Base-by-base conservation (phyloP, 306 rosid genomes). In the Inga oerstediana region DNA sequence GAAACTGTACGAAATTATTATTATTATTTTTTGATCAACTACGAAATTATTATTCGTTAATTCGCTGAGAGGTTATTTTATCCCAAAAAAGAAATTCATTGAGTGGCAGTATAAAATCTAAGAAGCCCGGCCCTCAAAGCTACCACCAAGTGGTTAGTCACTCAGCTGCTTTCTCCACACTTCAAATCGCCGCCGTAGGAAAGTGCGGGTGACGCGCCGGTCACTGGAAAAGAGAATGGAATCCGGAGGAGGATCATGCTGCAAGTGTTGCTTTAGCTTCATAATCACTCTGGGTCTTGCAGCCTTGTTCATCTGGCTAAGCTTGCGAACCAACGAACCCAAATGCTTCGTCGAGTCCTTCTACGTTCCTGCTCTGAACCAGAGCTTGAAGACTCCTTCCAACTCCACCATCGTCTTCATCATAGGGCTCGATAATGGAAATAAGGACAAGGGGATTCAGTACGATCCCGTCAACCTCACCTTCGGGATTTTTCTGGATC, bases 301-400 rank as follows among this genome's bases (percentile, higher is more conserved):
- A 0, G 80, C 92, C 27, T 54, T 89, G 1, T 87, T 89, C 83
- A n/a, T 89, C 19, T 89, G 90, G 90, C 84, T 89, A 10, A 82
- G 87, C 76, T 84, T 96, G 0, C 92, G 93, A 1, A 75, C 89
- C 3, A 79, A 85, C 79, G 88, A 89, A 0, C 99, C 97, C 74
- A 86, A 75, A 43, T 84, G 83, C 79, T 90, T 82, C 27, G 74
- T 93, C 81, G 82, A 77, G 0, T 0, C 2, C 2, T 88, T 96
- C 56, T 92, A 92, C 87, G 75, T 91, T 41, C 98, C 98, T 79
- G 83, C 92, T 81, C 96, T 96, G 77, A 87, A 93, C 90, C 75
- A 39, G 65, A 43, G 94, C 82, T 70, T 88, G 5, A 89, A 89
- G 1, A 35, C 88, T 59, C 2, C 79, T 0, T 15, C 16, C n/a